Base-by-base conservation (phyloP, 202 grass and related monocot genomes). In the Panicum hallii region DNA sequence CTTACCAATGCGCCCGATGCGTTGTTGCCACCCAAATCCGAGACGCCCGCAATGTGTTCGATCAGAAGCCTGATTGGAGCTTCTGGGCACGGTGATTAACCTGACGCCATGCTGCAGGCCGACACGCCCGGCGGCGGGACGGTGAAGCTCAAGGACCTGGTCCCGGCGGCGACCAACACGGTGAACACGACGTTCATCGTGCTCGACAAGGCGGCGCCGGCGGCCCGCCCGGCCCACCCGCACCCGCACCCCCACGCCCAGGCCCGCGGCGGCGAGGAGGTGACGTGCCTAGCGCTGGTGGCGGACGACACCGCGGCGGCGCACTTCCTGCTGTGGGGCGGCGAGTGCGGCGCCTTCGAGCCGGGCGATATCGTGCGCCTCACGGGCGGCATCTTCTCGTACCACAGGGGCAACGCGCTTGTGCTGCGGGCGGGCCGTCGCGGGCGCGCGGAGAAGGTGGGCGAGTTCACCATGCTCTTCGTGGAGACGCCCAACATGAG, bases 401-500 rank as follows among this genome's bases (percentile, higher is more conserved):
- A 87, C 77, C 88, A 92, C 62, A 74, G 62, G 80, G 86, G 81
- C 55, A 92, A 88, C 77, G 75, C 4, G 36, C 64, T 95, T 15
- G 67, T 93, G 79, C 88, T 95, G 7, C 81, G 95, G 0, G 93
- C 89, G 6, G 93, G 95, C 47, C 90, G 89, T 64, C 87, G 72
- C 61, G 95, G 93, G 2, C 83, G 75, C 34, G 67, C 85, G 0
- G 87, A 93, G 80, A 97, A 94, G 90, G 84, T 93, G 62, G 88
- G 89, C 9, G 93, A 95, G 83, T 95, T 92, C 85, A 89, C 93
- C 56, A 95, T 95, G 91, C 15, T 87, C 23, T 94, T 98, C 64
- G 95, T 92, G 11, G 93, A 98, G 85, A 92, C 89, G 41, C 95
- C 93, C 20, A 98, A 98, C 85, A 92, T 94, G 91, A 98, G 93